These are phyloP conservation scores for Colletotrichum destructivum DNA, from an alignment of 2,329 filamentous ascomycete species.

Conservation along the genomic window DNA sequence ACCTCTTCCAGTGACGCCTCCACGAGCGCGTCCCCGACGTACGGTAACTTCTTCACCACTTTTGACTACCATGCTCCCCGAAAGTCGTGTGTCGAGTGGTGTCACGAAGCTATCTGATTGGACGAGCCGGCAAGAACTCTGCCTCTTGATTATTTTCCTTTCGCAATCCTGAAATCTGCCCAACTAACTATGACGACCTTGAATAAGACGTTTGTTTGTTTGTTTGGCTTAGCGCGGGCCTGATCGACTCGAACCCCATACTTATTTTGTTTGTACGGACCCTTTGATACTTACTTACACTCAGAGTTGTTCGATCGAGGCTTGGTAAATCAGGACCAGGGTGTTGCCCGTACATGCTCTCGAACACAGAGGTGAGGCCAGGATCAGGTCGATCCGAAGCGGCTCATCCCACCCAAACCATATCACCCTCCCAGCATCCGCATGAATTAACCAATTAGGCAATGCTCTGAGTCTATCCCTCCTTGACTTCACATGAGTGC, in stretches of 20 bases:
- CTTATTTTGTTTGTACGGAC: conserved; percentile 20
- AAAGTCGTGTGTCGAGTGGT: neutral
- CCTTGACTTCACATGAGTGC: conserved; percentile 27
- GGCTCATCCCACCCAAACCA: conserved; percentile 16
- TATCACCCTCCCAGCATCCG: neutral
- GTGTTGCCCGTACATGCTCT: conserved; percentile 18
- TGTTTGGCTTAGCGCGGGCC: conserved; percentile 8
- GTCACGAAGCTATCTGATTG: neutral
- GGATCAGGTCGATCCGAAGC: conserved; percentile 37
- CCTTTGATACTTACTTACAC: neutral
- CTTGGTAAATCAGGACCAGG: conserved; percentile 5
- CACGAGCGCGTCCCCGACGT: conserved; percentile 7
- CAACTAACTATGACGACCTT: neutral
- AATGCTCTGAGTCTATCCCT: conserved; percentile 32
- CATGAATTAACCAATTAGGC: conserved; percentile 40
- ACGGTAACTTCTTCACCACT: neutral
- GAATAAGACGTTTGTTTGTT: conserved; percentile 1
- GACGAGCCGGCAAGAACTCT: neutral
- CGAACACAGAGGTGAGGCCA: conserved; percentile 22
- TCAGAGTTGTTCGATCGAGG: conserved; percentile 6
- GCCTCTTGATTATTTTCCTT: neutral
- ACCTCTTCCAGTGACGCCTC: conserved; percentile 27
- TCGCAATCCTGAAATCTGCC: neutral
- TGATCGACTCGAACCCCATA: conserved; percentile 34
- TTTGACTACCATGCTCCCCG: conserved; percentile 9